Evolutionary conservation across 371 early-diverging fungal genomes (phyloP).

Genomic region (Mortierella sp.): DNA sequence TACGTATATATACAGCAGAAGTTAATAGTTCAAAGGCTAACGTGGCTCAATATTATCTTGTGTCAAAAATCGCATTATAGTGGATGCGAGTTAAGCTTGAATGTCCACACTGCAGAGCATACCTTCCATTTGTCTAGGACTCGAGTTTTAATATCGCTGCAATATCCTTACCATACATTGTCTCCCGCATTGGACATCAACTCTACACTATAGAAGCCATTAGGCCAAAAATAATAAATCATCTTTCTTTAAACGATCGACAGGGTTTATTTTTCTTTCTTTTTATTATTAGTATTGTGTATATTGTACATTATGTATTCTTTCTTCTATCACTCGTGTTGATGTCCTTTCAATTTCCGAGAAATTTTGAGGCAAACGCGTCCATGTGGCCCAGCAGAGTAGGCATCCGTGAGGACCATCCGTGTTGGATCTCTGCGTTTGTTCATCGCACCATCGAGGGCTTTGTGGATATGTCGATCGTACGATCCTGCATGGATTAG

Average conservation of each 20-base stretch:
- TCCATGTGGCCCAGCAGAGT: slow-evolving; percentile 40
- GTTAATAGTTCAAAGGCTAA: background rate
- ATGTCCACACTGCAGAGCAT: slow-evolving; percentile 78
- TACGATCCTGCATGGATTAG: slow-evolving; percentile 29
- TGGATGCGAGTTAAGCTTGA: slow-evolving; percentile 91
- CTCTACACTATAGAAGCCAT: background rate
- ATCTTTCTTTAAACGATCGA: background rate
- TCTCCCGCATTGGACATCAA: background rate
- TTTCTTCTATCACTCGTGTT: slow-evolving; percentile 4
- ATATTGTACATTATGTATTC: background rate
- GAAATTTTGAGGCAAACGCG: slow-evolving; percentile 43
- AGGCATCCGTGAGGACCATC: slow-evolving; percentile 37
- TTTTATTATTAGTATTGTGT: slow-evolving; percentile 3
- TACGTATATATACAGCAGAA: too few species aligned
- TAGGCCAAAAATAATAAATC: background rate
- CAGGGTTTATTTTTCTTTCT: background rate
- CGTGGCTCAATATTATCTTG: background rate
- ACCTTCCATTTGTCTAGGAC: slow-evolving; percentile 61
- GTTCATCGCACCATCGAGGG: slow-evolving; percentile 17
- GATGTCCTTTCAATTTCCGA: slow-evolving; percentile 22
- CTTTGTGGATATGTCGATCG: slow-evolving; percentile 24
- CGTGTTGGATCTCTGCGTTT: slow-evolving; percentile 21
- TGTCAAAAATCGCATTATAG: too few species aligned
- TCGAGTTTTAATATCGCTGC: background rate
- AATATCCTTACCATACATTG: background rate